Conservation (phyloP, 2,329 filamentous ascomycete genomes). For the Aspergillus fumigatiaffinis region DNA sequence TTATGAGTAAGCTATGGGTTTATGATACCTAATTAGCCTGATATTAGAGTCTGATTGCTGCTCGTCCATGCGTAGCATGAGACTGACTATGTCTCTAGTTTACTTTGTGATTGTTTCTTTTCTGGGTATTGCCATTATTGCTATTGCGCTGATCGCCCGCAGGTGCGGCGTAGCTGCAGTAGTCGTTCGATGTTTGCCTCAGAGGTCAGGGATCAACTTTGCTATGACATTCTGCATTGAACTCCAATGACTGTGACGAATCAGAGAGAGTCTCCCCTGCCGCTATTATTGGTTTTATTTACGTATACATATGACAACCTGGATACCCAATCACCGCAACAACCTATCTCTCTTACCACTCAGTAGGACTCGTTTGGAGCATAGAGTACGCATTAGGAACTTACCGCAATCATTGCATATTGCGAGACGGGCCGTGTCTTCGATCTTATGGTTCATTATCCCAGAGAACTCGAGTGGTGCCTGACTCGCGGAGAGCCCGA, state of each 20-base stretch:
- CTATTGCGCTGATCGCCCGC: background rate
- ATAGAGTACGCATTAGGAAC: too few species aligned
- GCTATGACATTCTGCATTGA: background rate
- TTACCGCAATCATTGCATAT: background rate
- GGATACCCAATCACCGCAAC: background rate
- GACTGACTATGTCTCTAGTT: background rate
- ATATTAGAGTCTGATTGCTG: background rate
- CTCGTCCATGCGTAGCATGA: background rate
- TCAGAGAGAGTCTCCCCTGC: background rate
- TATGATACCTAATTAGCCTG: background rate
- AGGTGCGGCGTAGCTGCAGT: background rate
- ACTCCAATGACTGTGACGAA: background rate
- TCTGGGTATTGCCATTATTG: background rate
- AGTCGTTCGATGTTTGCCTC: too few species aligned
- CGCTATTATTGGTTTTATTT: background rate
- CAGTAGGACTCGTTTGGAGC: too few species aligned
- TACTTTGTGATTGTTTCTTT: background rate
- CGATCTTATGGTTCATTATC: background rate
- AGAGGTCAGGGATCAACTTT: background rate
- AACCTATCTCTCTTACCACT: too few species aligned
- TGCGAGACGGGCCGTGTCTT: background rate
- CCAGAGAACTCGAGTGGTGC: background rate
- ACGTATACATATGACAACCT: too few species aligned
- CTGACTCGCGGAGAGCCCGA: background rate
- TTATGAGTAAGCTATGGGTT: background rate